Evolutionary conservation across 2,329 filamentous ascomycete species (phyloP), one percentile per base, ranked within the genome.

Genomic region (Endocalyx cinctus): DNA sequence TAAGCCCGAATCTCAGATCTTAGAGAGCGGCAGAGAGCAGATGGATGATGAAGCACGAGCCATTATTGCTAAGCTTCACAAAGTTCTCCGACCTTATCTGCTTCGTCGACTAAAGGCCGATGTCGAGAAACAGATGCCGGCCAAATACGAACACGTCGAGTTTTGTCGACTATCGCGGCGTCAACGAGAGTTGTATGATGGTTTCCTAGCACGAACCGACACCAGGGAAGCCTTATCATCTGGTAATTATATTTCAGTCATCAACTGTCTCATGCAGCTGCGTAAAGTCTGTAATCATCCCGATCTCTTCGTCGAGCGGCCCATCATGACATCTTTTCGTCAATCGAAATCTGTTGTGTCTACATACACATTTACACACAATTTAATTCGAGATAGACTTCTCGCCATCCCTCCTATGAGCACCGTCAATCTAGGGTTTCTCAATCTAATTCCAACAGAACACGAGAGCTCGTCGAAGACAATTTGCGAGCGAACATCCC

Each of bases 261-360:
- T 97, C 63, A 95, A 96, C 57, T 97, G 94, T 59, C 67, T 98
- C 32, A 95, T 98, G 88, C 92, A 95, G 56, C 70, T 98, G 33
- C 81, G 92, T 30, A 96, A 97, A 58, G 94, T 98, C 32, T 98
- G 92, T 71, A 98, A 98, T 48, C 92, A 98, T 54, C 94, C 92
- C 0, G 92, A 98, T 61, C 72, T 98, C 7, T 98, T 98, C 51
- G 85, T 97, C 47, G 94, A 94, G 38, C 79, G 92, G 12, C 89
- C 88, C 1, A 97, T 98, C 51, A 92, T 94, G 63, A 98, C 90
- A 0, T 97, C 92, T 1, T 94, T 96, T 58, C 87, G 88, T 4
- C 94, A 97, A 84, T 72, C 77, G 17, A 83, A 73, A 43, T 94
- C 89, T 3, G 80, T 87, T 3, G 69, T 81, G 7, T 78, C 83